Evolutionary conservation across 2,329 filamentous ascomycete genomes (phyloP).

Genomic region (Cercospora berteroae): DNA sequence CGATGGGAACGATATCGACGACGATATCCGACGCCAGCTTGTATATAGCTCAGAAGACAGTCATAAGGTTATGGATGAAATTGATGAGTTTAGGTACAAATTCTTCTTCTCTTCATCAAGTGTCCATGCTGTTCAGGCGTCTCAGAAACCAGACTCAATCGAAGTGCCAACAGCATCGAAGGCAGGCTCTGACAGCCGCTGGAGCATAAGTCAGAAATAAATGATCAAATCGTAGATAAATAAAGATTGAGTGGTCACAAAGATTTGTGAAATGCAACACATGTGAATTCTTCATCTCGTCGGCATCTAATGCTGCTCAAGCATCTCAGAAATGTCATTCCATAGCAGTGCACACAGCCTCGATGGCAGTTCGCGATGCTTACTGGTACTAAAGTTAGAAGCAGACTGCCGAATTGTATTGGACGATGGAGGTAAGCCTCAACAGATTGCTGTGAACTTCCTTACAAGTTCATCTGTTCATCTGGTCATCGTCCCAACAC

Average conservation of each 20-base stretch:
- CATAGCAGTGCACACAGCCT: neutral
- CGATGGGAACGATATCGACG: neutral
- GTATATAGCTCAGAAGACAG: neutral
- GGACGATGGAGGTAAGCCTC: neutral
- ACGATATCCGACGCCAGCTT: neutral
- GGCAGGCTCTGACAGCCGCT: neutral
- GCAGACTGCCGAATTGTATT: neutral
- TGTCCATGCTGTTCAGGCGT: neutral
- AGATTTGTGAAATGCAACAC: neutral
- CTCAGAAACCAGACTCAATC: neutral
- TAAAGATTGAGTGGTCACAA: neutral
- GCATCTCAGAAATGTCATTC: neutral
- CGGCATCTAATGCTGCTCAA: neutral
- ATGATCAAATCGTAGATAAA: neutral
- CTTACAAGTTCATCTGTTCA: neutral
- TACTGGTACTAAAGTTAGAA: neutral
- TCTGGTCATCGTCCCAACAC: neutral
- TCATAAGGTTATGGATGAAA: neutral
- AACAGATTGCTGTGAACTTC: neutral
- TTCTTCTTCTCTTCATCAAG: fast-evolving
- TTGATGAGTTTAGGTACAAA: neutral
- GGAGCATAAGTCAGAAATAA: neutral
- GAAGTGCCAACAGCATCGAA: neutral
- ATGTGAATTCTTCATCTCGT: neutral
- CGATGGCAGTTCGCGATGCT: neutral